A percentile compares a stretch with the other conserved stretches of the same genome.
These are phyloP conservation scores for Phytophthora fragariae DNA, from an alignment of 352 stramenopile genomes.

Conservation along the genomic window DNA sequence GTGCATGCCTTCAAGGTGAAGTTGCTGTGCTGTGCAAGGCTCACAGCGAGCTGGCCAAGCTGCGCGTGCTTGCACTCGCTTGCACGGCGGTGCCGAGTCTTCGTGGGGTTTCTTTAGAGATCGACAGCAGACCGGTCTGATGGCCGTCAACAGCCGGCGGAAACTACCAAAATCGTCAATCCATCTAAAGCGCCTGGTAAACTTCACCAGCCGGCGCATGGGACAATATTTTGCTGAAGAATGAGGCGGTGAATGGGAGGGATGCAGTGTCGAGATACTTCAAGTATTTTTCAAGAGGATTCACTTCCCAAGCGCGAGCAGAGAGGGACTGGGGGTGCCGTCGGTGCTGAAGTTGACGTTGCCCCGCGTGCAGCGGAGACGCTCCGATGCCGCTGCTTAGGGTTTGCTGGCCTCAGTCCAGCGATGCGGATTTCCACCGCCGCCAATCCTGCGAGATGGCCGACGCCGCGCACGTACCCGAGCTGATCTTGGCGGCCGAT, in stretches of 20 bases:
- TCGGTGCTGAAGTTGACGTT: neutral
- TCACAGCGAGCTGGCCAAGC: constrained; percentile 3
- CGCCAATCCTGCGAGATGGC: constrained; percentile 32
- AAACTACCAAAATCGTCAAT: constrained; percentile 47
- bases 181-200: constrained; percentile 23
- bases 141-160: constrained; percentile 32
- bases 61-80: constrained; percentile 2
- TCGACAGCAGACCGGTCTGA: constrained; percentile 13
- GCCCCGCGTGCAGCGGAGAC: neutral
- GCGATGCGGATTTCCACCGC: constrained; percentile 15
- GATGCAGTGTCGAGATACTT: neutral
- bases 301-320: too few species aligned
- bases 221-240: constrained; percentile 19
- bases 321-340: neutral
- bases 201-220: constrained; percentile 35
- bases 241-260: too few species aligned
- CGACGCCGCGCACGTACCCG: constrained; percentile 36
- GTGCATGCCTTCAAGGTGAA: constrained; percentile 34
- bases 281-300: neutral
- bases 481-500: constrained; percentile 32
- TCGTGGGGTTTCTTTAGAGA: constrained; percentile 25
- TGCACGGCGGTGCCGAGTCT: neutral
- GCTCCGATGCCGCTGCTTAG: constrained; percentile 9
- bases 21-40: neutral
- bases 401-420: constrained; percentile 39